phyloP scores from a whole-genome alignment of 2,329 filamentous ascomycete genomes.

The Tolypocladium tropicale region DNA sequence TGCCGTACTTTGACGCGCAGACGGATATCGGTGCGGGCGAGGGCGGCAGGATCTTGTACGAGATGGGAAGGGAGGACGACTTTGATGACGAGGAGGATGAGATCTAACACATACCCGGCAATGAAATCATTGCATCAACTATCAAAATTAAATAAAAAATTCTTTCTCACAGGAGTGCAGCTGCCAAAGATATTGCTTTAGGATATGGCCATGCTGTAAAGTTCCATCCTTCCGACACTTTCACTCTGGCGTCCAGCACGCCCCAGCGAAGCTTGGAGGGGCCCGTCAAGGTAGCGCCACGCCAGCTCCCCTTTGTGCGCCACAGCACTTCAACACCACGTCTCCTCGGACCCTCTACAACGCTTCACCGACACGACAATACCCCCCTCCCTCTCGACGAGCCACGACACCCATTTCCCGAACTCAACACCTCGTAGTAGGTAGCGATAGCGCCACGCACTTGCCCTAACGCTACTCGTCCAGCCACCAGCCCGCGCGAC shows the following conservation, averaged over 20 bases:
- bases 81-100: constrained; percentile 96
- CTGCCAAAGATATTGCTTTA: too few relatives aligned
- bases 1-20: constrained; percentile 97
- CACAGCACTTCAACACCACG: neutral
- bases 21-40: constrained; percentile 67
- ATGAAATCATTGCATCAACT: neutral
- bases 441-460: neutral
- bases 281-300: neutral
- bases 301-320: neutral
- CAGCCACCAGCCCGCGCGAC: neutral
- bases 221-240: too few relatives aligned
- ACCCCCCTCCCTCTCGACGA: neutral
- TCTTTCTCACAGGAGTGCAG: too few relatives aligned
- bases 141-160: neutral
- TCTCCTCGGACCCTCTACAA: neutral
- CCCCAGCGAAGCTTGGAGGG: neutral
- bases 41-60: constrained; percentile 88
- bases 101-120: constrained; percentile 39
- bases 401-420: neutral
- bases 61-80: constrained; percentile 93
- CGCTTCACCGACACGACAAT: neutral
- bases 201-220: too few relatives aligned
- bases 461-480: too few relatives aligned
- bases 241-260: neutral
- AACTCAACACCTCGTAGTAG: neutral